Evolutionary conservation across 2,329 filamentous ascomycete genomes (phyloP).

Genomic region (Byssothecium circinans): DNA sequence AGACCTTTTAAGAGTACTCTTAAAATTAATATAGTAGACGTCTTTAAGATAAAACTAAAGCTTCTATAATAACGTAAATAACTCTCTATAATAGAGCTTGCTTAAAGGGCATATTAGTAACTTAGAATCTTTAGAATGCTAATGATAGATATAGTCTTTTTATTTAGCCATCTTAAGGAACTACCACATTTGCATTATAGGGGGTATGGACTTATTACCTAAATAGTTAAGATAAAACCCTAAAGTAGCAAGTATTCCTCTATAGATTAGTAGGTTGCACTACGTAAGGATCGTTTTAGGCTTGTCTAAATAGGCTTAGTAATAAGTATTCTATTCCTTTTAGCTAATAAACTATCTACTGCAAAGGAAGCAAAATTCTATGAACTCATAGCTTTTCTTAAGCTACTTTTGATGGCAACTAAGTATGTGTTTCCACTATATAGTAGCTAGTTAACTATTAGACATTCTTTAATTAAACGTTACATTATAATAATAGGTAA

Average conservation of each 20-base stretch:
- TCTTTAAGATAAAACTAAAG: slow-evolving; percentile 14
- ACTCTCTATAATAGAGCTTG: slow-evolving; percentile 14
- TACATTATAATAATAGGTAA: slow-evolving; percentile 5
- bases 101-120: slow-evolving; percentile 8
- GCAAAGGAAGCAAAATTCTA: slow-evolving; percentile 12
- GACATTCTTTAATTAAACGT: slow-evolving; percentile 11
- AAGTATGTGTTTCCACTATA: slow-evolving; percentile 9
- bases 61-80: slow-evolving; percentile 11
- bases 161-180: slow-evolving; percentile 9
- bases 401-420: slow-evolving; percentile 10
- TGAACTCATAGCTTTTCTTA: slow-evolving; percentile 7
- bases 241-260: slow-evolving; percentile 8
- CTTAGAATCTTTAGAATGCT: slow-evolving; percentile 15
- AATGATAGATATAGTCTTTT: slow-evolving; percentile 12
- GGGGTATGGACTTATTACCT: slow-evolving; percentile 10
- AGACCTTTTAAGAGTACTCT: slow-evolving; percentile 11
- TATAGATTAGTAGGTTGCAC: slow-evolving; percentile 10
- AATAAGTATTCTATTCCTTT: slow-evolving; percentile 10
- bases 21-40: slow-evolving; percentile 10
- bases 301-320: slow-evolving; percentile 14
- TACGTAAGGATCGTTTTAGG: slow-evolving; percentile 8
- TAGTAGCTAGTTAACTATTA: slow-evolving; percentile 9
- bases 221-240: slow-evolving; percentile 11
- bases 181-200: slow-evolving; percentile 8
- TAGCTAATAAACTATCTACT: slow-evolving; percentile 7